Evolutionary conservation across 2,329 filamentous ascomycete genomes (phyloP).

Genomic region (Samsoniella hepiali): DNA sequence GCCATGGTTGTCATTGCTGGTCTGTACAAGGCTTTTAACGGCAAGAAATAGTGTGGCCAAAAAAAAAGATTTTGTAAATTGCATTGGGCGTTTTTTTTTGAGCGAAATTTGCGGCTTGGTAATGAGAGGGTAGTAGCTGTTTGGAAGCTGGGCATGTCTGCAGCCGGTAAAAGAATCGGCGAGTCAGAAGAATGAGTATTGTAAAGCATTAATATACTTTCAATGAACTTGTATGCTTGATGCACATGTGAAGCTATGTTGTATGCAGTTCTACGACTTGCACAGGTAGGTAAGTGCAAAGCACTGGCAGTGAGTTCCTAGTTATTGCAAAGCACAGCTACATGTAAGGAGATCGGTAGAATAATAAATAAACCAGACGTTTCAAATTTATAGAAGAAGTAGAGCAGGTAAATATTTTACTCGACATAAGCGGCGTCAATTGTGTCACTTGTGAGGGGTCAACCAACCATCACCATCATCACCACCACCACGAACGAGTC

Average conservation of each 20-base stretch:
- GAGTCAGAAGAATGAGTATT: background rate
- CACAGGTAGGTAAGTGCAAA: no score
- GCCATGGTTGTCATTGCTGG: slow-evolving; percentile 54
- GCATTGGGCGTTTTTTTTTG: slow-evolving; percentile 11
- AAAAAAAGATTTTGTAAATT: background rate
- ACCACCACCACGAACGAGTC: no score
- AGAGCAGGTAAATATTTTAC: no score
- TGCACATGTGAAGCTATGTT: background rate
- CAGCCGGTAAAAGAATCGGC: background rate
- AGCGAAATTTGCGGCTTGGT: background rate
- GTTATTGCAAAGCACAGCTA: no score
- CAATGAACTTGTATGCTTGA: background rate
- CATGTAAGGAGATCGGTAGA: no score
- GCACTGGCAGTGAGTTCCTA: no score
- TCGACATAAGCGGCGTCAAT: no score
- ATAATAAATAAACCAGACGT: no score
- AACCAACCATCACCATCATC: no score
- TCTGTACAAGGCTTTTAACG: slow-evolving; percentile 27
- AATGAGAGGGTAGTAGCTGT: background rate
- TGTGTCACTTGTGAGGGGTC: no score
- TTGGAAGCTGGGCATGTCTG: background rate
- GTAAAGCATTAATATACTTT: background rate
- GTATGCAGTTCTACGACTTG: background rate
- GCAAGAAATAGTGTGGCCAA: background rate
- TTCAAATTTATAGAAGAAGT: no score